Evolutionary conservation across 2,329 filamentous ascomycete genomes (phyloP).

Genomic region (Botryotinia narcissicola): DNA sequence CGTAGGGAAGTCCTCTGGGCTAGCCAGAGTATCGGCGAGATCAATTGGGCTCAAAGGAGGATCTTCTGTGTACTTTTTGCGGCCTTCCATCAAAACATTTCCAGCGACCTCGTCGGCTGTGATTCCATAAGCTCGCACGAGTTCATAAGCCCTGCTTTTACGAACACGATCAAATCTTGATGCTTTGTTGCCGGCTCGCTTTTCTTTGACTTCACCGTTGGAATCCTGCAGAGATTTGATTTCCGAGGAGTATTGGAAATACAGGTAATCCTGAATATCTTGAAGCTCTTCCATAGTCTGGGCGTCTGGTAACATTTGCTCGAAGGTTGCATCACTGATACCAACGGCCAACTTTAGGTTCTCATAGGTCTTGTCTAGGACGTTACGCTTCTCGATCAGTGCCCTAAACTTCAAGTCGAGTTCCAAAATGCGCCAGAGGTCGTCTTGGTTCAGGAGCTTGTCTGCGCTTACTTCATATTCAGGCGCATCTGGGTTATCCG

Average conservation of each 20-base stretch:
- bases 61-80: constrained; percentile 82
- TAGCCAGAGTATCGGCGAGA: constrained; percentile 75
- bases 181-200: constrained; percentile 74
- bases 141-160: constrained; percentile 71
- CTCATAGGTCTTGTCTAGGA: constrained; percentile 75
- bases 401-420: constrained; percentile 94
- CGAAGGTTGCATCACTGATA: constrained; percentile 71
- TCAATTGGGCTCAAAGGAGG: constrained; percentile 76
- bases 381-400: constrained; percentile 85
- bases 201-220: constrained; percentile 62
- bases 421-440: constrained; percentile 93
- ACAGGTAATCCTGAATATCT: constrained; percentile 92
- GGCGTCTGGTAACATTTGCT: constrained; percentile 77
- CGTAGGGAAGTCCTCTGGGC: constrained; percentile 70
- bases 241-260: constrained; percentile 86
- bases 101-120: constrained; percentile 83
- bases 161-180: constrained; percentile 82
- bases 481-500: constrained; percentile 64
- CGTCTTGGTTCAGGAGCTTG: constrained; percentile 86
- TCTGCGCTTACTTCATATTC: constrained; percentile 76
- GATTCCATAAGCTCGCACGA: constrained; percentile 89
- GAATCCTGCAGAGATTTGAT: constrained; percentile 74
- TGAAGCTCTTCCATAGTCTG: constrained; percentile 92
- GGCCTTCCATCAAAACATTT: constrained; percentile 76
- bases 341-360: constrained; percentile 62